Conservation (phyloP, 805 yeast species). For the Pichia membranifaciens region DNA sequence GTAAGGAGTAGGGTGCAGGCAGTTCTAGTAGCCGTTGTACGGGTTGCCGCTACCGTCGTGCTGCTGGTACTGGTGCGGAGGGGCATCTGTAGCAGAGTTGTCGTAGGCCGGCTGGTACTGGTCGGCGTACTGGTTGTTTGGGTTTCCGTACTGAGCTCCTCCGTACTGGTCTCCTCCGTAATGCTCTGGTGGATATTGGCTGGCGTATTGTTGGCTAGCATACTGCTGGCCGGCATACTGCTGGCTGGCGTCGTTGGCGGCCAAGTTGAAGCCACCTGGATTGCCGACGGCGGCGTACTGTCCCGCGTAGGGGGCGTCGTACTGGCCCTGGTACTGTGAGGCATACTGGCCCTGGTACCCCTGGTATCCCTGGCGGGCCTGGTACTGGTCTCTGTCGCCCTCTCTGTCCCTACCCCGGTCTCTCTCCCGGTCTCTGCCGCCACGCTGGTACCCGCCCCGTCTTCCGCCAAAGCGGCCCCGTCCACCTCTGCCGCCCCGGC, state of each 20-base stretch:
- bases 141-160: no score
- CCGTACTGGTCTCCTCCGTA: no score
- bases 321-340: background rate
- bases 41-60: background rate
- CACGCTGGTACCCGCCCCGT: background rate
- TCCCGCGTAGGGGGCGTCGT: background rate
- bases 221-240: no score
- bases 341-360: constrained; percentile 2
- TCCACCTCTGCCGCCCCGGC: constrained; percentile 18
- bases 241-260: no score
- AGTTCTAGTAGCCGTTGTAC: background rate
- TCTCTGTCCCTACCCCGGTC: background rate
- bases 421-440: constrained; percentile 22
- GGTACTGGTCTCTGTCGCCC: background rate
- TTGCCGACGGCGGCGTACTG: no score
- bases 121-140: no score
- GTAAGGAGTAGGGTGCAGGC: background rate
- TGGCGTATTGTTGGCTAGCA: no score
- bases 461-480: constrained; percentile 3
- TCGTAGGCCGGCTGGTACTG: no score
- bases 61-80: background rate
- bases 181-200: no score
- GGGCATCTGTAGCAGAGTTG: no score
- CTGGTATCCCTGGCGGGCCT: constrained; percentile 1
- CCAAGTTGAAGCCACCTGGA: no score